phyloP scores from a whole-genome alignment of 306 rosid genomes.

The Vigna radiata region DNA sequence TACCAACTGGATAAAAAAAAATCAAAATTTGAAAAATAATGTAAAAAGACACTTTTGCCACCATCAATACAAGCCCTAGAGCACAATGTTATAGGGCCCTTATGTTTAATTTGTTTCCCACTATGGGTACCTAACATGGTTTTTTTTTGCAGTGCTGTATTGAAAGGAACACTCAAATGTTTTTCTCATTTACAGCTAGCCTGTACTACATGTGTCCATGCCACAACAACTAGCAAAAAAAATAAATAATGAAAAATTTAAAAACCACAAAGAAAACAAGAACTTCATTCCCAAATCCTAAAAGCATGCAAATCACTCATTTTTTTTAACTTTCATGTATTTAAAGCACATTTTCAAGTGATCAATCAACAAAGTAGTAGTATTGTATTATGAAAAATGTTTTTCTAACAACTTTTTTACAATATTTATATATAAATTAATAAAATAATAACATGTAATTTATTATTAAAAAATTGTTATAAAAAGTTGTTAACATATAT shows the following conservation, averaged over 20 bases:
- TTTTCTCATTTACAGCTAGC: conserved; percentile 50
- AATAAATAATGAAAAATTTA: not conserved
- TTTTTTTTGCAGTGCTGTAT: conserved; percentile 36
- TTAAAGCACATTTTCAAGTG: conserved; percentile 52
- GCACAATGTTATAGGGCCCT: conserved; percentile 53
- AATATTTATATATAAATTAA: too few species aligned
- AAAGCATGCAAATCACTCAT: conserved; percentile 42
- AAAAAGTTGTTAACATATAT: too few species aligned
- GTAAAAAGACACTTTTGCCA: conserved; percentile 38
- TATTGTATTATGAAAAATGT: not conserved
- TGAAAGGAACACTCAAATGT: conserved; percentile 32
- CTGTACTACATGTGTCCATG: conserved; percentile 42
- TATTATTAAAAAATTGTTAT: too few species aligned
- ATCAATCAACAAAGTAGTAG: conserved; percentile 46
- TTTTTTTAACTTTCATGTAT: not conserved
- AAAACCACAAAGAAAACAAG: not conserved
- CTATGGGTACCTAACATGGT: conserved; percentile 43
- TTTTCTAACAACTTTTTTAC: too few species aligned
- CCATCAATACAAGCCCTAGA: conserved; percentile 51
- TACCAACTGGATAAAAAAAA: not conserved
- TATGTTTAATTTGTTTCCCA: conserved; percentile 64
- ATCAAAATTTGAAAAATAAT: not conserved
- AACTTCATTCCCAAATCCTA: conserved; percentile 40
- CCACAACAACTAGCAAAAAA: not conserved
- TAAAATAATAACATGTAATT: too few species aligned